Evolutionary conservation across 768 basidiomycete species (phyloP).

Genomic region (Roridomyces roridus): DNA sequence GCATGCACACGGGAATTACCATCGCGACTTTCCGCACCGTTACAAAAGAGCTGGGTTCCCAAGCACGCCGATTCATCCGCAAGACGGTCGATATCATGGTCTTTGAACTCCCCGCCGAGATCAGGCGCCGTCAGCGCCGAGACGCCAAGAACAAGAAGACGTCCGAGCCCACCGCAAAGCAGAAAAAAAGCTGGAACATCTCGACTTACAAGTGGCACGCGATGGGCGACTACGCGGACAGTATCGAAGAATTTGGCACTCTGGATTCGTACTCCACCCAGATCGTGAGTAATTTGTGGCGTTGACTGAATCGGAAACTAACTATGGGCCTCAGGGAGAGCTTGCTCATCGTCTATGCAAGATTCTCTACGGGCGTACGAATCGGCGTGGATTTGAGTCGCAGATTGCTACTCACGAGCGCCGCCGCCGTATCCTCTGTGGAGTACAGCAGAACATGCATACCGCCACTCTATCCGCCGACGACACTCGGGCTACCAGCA

Average conservation of each 20-base stretch:
- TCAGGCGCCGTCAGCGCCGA: not conserved
- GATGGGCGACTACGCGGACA: slow-evolving; percentile 24
- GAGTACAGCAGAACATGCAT: not conserved
- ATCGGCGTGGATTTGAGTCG: slow-evolving; percentile 25
- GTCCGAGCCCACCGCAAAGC: too few relatives aligned
- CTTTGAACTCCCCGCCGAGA: slow-evolving; percentile 26
- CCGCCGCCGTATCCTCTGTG: not conserved
- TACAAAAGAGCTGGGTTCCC: not conserved
- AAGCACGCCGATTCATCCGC: slow-evolving; percentile 17
- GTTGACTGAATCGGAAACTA: not conserved
- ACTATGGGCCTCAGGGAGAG: slow-evolving; percentile 32
- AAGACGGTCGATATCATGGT: slow-evolving; percentile 8
- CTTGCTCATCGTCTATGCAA: slow-evolving; percentile 37
- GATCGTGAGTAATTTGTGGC: slow-evolving; percentile 17
- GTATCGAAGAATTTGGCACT: slow-evolving; percentile 21
- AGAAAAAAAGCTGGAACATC: slow-evolving; percentile 17
- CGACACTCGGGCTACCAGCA: not conserved
- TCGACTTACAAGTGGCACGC: slow-evolving; percentile 31
- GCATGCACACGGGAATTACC: slow-evolving; percentile 24
- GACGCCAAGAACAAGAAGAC: not conserved
- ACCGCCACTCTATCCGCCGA: not conserved
- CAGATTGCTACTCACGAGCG: slow-evolving; percentile 27
- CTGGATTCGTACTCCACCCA: slow-evolving; percentile 35
- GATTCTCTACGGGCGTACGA: slow-evolving; percentile 30
- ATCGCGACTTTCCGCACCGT: slow-evolving; percentile 6